These are phyloP conservation scores for Amborella trichopoda DNA, from an alignment of 164 flowering plant genomes.

Conservation along the genomic window DNA sequence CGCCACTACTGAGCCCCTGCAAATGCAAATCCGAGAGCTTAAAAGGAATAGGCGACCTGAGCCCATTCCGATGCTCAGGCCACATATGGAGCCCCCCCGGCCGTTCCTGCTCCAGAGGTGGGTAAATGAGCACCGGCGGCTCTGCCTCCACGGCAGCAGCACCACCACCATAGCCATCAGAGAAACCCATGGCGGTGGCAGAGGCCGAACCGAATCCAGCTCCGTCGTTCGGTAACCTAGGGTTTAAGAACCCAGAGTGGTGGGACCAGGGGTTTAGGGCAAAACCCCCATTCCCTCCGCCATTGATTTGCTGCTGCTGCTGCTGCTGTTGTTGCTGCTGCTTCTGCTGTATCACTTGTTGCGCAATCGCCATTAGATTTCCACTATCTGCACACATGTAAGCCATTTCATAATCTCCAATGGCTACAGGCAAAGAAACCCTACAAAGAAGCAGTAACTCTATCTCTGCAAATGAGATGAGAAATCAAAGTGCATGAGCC, in stretches of 20 bases:
- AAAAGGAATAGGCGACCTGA: constrained; percentile 24
- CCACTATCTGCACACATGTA: constrained; percentile 94
- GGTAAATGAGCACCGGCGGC: constrained; percentile 2
- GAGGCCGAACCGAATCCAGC: neutral
- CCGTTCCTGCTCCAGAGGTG: constrained; percentile 5
- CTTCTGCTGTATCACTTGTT: constrained; percentile 84
- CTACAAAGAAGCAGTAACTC: no score
- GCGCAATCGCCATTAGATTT: constrained; percentile 94
- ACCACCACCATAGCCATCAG: constrained; percentile 10
- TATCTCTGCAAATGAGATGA: no score
- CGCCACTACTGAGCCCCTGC: neutral
- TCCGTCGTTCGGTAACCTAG: no score
- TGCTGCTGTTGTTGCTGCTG: constrained; percentile 72
- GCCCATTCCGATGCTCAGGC: no score
- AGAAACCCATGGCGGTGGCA: constrained; percentile 15
- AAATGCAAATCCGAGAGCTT: constrained; percentile 31
- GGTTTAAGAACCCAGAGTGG: no score
- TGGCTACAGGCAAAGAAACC: constrained; percentile 1
- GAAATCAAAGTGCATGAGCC: no score
- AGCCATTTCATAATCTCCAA: constrained; percentile 52
- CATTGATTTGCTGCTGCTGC: constrained; percentile 33
- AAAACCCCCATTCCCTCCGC: constrained; percentile 18
- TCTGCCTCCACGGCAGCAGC: constrained; percentile 1
- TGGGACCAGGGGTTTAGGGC: constrained; percentile 32
- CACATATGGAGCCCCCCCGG: no score